Evolutionary conservation across 2,329 filamentous ascomycete genomes (phyloP).

Genomic region (Amauroascus niger): DNA sequence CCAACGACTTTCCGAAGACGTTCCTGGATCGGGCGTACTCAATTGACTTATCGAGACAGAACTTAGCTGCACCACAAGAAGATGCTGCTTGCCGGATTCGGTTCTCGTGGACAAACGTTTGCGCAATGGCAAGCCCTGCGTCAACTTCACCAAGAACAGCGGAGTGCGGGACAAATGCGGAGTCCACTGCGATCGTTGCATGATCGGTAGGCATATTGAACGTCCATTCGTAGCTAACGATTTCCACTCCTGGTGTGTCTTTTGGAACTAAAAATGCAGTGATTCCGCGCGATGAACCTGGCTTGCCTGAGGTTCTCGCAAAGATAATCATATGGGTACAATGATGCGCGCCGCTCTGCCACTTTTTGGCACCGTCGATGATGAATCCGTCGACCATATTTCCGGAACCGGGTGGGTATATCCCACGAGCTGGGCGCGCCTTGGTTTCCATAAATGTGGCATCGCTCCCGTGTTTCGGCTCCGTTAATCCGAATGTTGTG

Average conservation of each 20-base stretch:
- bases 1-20: slow-evolving; percentile 49
- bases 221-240: slow-evolving; percentile 54
- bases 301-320: slow-evolving; percentile 47
- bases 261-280: slow-evolving; percentile 52
- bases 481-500: slow-evolving; percentile 54
- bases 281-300: slow-evolving; percentile 48
- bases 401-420: slow-evolving; percentile 31
- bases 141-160: slow-evolving; percentile 46
- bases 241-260: slow-evolving; percentile 43
- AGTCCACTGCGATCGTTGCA: slow-evolving; percentile 48
- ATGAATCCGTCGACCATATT: slow-evolving; percentile 35
- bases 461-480: slow-evolving; percentile 53
- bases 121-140: slow-evolving; percentile 50
- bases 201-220: slow-evolving; percentile 60
- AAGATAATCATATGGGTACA: slow-evolving; percentile 56
- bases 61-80: slow-evolving; percentile 50
- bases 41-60: slow-evolving; percentile 50
- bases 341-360: slow-evolving; percentile 55
- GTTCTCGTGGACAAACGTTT: slow-evolving; percentile 58
- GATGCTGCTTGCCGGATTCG: slow-evolving; percentile 55
- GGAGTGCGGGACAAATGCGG: slow-evolving; percentile 47
- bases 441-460: slow-evolving; percentile 53
- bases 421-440: slow-evolving; percentile 38
- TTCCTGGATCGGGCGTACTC: slow-evolving; percentile 46
- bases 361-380: slow-evolving; percentile 53